A percentile compares a stretch with the other conserved stretches of the same genome.
Conservation (phyloP, 108 stramenopile species). For the Skeletonema marinoi region DNA sequence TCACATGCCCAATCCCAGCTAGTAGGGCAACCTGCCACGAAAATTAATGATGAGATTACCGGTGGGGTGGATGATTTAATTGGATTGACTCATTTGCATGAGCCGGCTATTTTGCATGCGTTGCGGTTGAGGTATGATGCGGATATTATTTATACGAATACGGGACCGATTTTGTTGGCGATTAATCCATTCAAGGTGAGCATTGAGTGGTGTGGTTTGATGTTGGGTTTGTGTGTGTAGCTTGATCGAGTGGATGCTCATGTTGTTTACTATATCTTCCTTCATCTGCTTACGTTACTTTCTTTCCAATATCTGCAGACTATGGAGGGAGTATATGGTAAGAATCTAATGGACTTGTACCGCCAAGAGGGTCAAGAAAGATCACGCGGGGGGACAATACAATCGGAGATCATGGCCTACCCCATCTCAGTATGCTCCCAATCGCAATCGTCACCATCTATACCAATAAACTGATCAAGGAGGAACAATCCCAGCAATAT, state of each 20-base stretch:
- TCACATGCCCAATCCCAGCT: background rate
- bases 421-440: too few species aligned
- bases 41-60: conserved; percentile 32
- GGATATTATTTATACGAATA: conserved; percentile 60
- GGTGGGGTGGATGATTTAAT: conserved; percentile 58
- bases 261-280: background rate
- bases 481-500: conserved; percentile 21
- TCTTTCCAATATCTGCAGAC: background rate
- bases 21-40: conserved; percentile 20
- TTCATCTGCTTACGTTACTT: background rate
- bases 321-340: conserved; percentile 47
- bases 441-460: background rate
- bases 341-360: conserved; percentile 39
- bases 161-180: conserved; percentile 61
- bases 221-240: background rate
- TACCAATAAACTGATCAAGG: conserved; percentile 23
- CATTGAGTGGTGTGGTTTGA: background rate
- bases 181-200: conserved; percentile 61
- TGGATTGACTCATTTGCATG: conserved; percentile 55
- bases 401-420: background rate
- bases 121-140: conserved; percentile 49
- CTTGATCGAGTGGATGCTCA: background rate
- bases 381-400: background rate
- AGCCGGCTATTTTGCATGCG: conserved; percentile 60
- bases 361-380: conserved; percentile 35